Evolutionary conservation across 805 yeast genomes (phyloP), one percentile per base, ranked within the genome.

Genomic region (Monosporozyma solicola): DNA sequence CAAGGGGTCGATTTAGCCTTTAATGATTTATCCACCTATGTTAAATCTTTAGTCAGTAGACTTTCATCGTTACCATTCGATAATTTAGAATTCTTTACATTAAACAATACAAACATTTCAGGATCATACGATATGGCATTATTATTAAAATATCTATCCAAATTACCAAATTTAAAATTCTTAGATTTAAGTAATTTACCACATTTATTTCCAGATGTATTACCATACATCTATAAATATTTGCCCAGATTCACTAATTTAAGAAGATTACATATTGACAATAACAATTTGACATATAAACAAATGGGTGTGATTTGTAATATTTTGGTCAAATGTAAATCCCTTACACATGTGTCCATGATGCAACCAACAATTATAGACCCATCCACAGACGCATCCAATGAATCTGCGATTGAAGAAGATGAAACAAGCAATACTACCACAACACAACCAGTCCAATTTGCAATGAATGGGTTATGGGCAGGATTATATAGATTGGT

Each of bases 1-100:
- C 70, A 58, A 57, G 97, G 96, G 5, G 67, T 91, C 6, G 96
- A 90, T 71, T 60, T 90, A 13, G 95, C 95, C 2, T 90, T 83
- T 63, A 90, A 90, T 65, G 92, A 87, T 64, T 68, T 85, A 29
- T 66, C 67, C 24, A 60, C 63, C 13, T 55, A 66, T 57, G 66
- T 64, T 56, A 68, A 63, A 50, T 59, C 63, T 2, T 57, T 62
- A 41, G 63, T 58, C 15, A 62, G 59, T 43, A 64, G 59, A 49
- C 48, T 66, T 8, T 60, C 66, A 2, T 39, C 64, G 1, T 46
- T 59, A 25, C 49, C 55, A n/a, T 60, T 51, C 33, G 52, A 53
- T 8, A 51, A 71, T n/a, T 58, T 80, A 54, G 63, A 70, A 49
- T 77, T 80, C 60, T 63, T 84, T 39, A 83, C 94, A 50, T 67